Percentiles rank a stretch among this genome's conserved stretches.
Conservation (phyloP, 1,284 basidiomycete species). For the Cutaneotrichosporon curvatum region DNA sequence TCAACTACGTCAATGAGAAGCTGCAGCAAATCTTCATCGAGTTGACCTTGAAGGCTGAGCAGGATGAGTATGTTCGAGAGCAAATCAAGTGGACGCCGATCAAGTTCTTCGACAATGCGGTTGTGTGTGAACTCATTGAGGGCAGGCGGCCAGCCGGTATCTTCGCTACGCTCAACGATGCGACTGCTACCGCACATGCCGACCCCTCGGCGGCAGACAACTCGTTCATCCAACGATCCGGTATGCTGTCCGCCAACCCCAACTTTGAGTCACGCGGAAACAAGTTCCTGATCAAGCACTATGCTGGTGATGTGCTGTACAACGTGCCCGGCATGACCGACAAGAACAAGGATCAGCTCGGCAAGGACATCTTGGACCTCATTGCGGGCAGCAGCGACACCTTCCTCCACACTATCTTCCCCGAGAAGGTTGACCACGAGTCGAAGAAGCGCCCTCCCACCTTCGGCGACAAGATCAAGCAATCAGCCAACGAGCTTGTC, state of each 20-base stretch:
- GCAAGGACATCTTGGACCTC: slow-evolving; percentile 91
- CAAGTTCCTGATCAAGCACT: slow-evolving; percentile 87
- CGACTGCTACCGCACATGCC: slow-evolving; percentile 95
- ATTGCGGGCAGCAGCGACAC: slow-evolving; percentile 69
- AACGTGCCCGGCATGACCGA: slow-evolving; percentile 97
- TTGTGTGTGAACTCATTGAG: slow-evolving; percentile 98
- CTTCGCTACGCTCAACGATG: slow-evolving; percentile 96
- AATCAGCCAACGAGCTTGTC: slow-evolving; percentile 87
- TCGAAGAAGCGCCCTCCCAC: slow-evolving; percentile 98
- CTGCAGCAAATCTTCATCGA: slow-evolving; percentile 99
- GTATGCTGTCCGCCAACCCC: slow-evolving; percentile 69
- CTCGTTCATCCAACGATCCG: slow-evolving; percentile 89
- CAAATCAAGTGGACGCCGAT: slow-evolving; percentile 99
- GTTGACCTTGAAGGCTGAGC: slow-evolving; percentile 95
- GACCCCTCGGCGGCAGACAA: slow-evolving; percentile 95
- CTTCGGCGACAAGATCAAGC: slow-evolving; percentile 95
- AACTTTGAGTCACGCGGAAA: slow-evolving; percentile 89
- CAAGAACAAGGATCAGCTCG: slow-evolving; percentile 97
- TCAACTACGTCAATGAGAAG: slow-evolving; percentile 99
- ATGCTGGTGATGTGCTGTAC: slow-evolving; percentile 98
- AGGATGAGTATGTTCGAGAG: slow-evolving; percentile 78
- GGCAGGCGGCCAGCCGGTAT: slow-evolving; percentile 93
- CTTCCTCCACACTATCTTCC: slow-evolving; percentile 85
- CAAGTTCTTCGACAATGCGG: slow-evolving; percentile 59
- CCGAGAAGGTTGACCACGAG: slow-evolving; percentile 88